These are phyloP conservation scores for Globisporangium ultimum DNA, from an alignment of 352 stramenopile species.

Conservation along the genomic window DNA sequence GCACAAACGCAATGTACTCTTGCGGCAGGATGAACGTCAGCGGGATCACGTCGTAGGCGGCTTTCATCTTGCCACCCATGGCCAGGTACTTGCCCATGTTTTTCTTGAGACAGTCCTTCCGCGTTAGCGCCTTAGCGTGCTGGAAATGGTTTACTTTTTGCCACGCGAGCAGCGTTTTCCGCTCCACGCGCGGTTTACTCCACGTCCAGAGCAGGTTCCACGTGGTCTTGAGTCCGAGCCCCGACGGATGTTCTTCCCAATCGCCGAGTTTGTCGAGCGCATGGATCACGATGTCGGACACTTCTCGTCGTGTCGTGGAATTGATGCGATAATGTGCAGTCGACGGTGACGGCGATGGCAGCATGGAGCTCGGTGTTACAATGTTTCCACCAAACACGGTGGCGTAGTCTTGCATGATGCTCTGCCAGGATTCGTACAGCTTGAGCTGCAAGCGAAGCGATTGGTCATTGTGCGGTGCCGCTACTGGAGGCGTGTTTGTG, in stretches of 20 bases:
- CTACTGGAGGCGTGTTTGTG: constrained; percentile 11
- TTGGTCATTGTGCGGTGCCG: constrained; percentile 26
- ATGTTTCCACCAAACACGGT: constrained; percentile 69
- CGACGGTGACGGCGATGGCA: constrained; percentile 33
- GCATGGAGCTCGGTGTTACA: constrained; percentile 26
- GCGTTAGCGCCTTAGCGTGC: constrained; percentile 84
- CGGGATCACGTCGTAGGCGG: constrained; percentile 89
- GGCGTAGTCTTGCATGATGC: constrained; percentile 85
- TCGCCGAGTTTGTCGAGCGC: constrained; percentile 51
- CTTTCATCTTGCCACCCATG: constrained; percentile 42
- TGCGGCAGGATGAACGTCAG: constrained; percentile 92
- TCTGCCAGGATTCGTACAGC: constrained; percentile 78
- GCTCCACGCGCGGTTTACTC: constrained; percentile 82
- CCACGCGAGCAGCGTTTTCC: constrained; percentile 84
- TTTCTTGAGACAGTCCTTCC: constrained; percentile 94
- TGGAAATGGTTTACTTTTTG: constrained; percentile 96
- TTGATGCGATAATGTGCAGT: constrained; percentile 82
- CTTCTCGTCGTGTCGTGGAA: constrained; percentile 64
- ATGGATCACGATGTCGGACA: constrained; percentile 78
- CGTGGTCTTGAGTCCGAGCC: constrained; percentile 81
- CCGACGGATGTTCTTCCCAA: constrained; percentile 77
- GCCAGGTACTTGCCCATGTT: constrained; percentile 66
- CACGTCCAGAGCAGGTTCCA: constrained; percentile 93
- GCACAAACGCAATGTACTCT: constrained; percentile 89
- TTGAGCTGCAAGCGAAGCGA: constrained; percentile 69